These are phyloP conservation scores for Erodium texanum DNA, from an alignment of 441 rosid species.

Conservation along the genomic window DNA sequence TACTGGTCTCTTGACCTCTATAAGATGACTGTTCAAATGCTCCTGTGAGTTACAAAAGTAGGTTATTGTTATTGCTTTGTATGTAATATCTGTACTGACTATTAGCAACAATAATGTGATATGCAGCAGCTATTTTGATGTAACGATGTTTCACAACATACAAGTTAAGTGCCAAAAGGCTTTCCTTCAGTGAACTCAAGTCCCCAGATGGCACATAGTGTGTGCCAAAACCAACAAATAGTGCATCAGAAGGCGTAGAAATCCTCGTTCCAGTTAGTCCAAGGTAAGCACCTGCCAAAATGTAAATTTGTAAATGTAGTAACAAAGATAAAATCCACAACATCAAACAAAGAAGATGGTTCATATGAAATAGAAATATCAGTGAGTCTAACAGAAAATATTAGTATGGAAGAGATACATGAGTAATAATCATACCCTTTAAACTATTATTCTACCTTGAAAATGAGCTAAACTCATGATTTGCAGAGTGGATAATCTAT, in stretches of 20 bases:
- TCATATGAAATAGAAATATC: not conserved
- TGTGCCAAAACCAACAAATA: slow-evolving; percentile 74
- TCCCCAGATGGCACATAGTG: slow-evolving; percentile 74
- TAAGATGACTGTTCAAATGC: too few species aligned
- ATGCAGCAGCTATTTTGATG: not conserved
- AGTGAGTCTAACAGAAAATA: not conserved
- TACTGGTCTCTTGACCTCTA: too few species aligned
- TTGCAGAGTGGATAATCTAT: too few species aligned
- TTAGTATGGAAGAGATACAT: too few species aligned
- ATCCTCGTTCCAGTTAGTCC: slow-evolving; percentile 87
- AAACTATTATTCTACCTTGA: not conserved
- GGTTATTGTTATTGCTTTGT: too few species aligned
- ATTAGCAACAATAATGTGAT: not conserved
- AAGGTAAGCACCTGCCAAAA: slow-evolving; percentile 68
- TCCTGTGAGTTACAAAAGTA: too few species aligned
- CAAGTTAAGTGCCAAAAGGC: slow-evolving; percentile 52
- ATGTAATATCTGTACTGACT: too few species aligned
- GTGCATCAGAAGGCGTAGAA: slow-evolving; percentile 76
- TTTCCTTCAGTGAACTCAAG: slow-evolving; percentile 55
- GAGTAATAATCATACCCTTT: too few species aligned
- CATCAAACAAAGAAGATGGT: not conserved
- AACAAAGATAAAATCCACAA: not conserved
- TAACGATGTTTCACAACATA: slow-evolving; percentile 23
- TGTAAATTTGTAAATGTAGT: slow-evolving; percentile 9
- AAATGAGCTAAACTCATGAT: not conserved